Percentiles rank a stretch among this genome's conserved stretches.
These are phyloP conservation scores for Striga hermonthica DNA, from an alignment of 305 asterid genomes.

Conservation along the genomic window DNA sequence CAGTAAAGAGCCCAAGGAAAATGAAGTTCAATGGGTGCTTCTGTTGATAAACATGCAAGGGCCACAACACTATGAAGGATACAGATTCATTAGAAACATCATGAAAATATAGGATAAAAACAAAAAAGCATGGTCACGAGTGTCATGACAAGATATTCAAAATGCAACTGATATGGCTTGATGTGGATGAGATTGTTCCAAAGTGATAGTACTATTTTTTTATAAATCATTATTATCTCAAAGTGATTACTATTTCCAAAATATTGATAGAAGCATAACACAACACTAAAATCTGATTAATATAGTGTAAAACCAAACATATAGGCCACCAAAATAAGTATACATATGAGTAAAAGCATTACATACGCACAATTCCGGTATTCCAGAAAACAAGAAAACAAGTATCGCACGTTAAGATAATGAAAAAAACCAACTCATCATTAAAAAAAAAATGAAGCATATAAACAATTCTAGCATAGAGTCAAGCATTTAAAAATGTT, in stretches of 20 bases:
- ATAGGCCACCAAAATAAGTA: no score
- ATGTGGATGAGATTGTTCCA: conserved; percentile 1
- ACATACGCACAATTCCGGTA: no score
- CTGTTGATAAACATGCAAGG: conserved; percentile 76
- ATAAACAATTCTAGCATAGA: no score
- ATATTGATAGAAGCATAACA: background rate
- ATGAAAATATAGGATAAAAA: background rate
- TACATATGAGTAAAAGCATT: no score
- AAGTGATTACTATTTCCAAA: background rate
- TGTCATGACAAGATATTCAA: background rate
- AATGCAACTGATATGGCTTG: conserved; percentile 1
- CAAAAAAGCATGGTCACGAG: background rate
- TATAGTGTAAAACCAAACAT: no score
- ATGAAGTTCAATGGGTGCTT: conserved; percentile 86
- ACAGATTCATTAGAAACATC: conserved; percentile 23
- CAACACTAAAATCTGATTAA: background rate
- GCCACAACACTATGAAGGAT: conserved; percentile 71
- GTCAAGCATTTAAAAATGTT: background rate
- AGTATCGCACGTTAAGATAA: no score
- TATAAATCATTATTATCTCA: background rate
- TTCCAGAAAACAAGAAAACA: no score
- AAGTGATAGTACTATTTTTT: background rate
- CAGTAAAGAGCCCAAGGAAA: conserved; percentile 88
- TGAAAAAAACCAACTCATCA: no score
- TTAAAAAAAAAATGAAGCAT: no score